phyloP scores from a whole-genome alignment of 305 asterid genomes.

The Euphrasia arctica region DNA sequence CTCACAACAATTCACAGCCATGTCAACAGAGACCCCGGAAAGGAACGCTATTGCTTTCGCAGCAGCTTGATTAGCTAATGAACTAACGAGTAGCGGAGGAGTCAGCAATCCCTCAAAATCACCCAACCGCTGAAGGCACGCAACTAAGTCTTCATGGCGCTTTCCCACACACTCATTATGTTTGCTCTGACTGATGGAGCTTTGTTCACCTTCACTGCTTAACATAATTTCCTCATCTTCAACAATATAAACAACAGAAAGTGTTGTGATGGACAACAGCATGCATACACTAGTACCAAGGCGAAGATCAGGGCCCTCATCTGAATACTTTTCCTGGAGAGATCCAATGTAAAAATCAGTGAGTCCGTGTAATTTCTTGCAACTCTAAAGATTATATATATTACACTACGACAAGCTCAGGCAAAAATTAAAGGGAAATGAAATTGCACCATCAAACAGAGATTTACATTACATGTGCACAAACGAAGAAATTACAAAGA shows the following conservation, averaged over 20 bases:
- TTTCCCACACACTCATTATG: too few relatives aligned
- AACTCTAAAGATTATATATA: constrained; percentile 38
- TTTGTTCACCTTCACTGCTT: too few relatives aligned
- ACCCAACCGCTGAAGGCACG: too few relatives aligned
- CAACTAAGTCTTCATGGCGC: too few relatives aligned
- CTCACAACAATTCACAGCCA: constrained; percentile 82
- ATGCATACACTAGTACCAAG: constrained; percentile 85
- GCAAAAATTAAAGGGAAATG: constrained; percentile 1
- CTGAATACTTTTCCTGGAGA: constrained; percentile 80
- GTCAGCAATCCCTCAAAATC: too few relatives aligned
- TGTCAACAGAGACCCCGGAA: constrained; percentile 73
- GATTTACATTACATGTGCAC: neutral
- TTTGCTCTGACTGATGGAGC: too few relatives aligned
- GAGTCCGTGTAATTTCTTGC: constrained; percentile 31
- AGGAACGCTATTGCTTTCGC: constrained; percentile 65
- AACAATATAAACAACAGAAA: too few relatives aligned
- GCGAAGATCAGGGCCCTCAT: constrained; percentile 94
- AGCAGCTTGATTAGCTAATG: neutral
- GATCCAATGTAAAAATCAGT: constrained; percentile 28
- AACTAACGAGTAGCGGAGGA: too few relatives aligned
- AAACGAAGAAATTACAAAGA: constrained; percentile 18
- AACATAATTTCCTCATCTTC: too few relatives aligned
- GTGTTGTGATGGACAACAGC: constrained; percentile 14
- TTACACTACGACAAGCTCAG: constrained; percentile 35
- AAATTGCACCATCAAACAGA: neutral